These are phyloP conservation scores for Vachellia pachyceras DNA, from an alignment of 306 rosid genomes.

Conservation along the genomic window DNA sequence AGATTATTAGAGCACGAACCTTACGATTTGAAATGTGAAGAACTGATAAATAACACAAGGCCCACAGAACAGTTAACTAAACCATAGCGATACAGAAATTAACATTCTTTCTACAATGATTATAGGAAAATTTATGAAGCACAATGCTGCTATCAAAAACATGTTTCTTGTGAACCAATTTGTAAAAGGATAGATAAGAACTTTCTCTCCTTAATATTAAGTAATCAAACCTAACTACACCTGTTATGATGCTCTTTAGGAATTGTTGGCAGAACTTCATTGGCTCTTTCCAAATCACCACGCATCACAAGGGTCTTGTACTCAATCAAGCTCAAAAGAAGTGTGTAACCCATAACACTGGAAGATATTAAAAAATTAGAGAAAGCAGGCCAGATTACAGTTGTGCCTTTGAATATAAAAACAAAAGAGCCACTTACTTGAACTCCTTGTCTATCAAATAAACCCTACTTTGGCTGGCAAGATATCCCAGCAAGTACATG, in stretches of 20 bases:
- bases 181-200: conserved; percentile 17
- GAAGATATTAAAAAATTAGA: conserved; percentile 29
- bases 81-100: neutral
- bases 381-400: conserved; percentile 32
- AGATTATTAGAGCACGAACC: conserved; percentile 21
- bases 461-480: conserved; percentile 93
- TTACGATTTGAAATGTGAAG: conserved; percentile 14
- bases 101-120: neutral
- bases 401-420: conserved; percentile 33
- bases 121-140: conserved; percentile 7
- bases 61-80: conserved; percentile 30
- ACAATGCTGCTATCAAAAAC: conserved; percentile 22
- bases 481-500: conserved; percentile 99
- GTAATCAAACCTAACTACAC: conserved; percentile 40
- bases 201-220: conserved; percentile 10
- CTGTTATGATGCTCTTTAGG: conserved; percentile 97
- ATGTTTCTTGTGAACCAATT: conserved; percentile 21
- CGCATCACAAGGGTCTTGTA: conserved; percentile 99
- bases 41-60: conserved; percentile 6
- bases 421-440: conserved; percentile 69
- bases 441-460: conserved; percentile 97
- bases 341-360: conserved; percentile 93
- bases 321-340: conserved; percentile 95
- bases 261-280: conserved; percentile 89
- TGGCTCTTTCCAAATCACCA: conserved; percentile 94